These are phyloP conservation scores for Paramecium biaurelia DNA, from an alignment of 73 alveolate genomes.

Conservation along the genomic window DNA sequence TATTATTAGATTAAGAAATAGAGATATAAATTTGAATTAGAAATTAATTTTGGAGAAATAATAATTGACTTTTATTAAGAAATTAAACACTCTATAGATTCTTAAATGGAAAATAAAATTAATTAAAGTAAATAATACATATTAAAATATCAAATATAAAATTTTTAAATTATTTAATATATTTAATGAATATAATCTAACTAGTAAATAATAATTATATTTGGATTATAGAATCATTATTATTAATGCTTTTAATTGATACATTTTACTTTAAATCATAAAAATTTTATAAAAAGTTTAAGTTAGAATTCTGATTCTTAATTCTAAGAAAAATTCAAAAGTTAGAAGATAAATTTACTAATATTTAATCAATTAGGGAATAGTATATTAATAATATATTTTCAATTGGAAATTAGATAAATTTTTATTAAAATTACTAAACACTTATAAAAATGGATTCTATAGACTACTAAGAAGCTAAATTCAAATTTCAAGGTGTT, in stretches of 20 bases:
- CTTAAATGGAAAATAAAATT: not conserved
- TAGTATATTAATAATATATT: not conserved
- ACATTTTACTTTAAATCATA: not conserved
- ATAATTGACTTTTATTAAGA: not conserved
- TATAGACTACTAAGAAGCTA: constrained; percentile 5
- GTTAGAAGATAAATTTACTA: not conserved
- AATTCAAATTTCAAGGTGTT: constrained; percentile 1
- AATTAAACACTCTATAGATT: not conserved
- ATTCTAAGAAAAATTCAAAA: not conserved
- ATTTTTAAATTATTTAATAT: not conserved
- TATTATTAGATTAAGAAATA: too few species aligned
- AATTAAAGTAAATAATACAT: not conserved
- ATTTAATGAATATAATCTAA: not conserved
- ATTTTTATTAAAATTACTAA: not conserved
- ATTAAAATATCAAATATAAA: not conserved
- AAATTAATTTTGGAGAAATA: too few species aligned
- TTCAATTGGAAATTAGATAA: not conserved
- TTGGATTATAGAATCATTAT: not conserved
- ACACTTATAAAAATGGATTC: not conserved
- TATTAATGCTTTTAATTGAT: not conserved
- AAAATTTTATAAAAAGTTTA: not conserved
- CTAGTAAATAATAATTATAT: not conserved
- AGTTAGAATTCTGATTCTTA: not conserved
- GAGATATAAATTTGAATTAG: too few species aligned
- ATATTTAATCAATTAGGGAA: not conserved